A percentile compares a stretch with the other conserved stretches of the same genome.
Evolutionary conservation across 164 flowering plant species (phyloP).

Genomic region (Annona cherimola): DNA sequence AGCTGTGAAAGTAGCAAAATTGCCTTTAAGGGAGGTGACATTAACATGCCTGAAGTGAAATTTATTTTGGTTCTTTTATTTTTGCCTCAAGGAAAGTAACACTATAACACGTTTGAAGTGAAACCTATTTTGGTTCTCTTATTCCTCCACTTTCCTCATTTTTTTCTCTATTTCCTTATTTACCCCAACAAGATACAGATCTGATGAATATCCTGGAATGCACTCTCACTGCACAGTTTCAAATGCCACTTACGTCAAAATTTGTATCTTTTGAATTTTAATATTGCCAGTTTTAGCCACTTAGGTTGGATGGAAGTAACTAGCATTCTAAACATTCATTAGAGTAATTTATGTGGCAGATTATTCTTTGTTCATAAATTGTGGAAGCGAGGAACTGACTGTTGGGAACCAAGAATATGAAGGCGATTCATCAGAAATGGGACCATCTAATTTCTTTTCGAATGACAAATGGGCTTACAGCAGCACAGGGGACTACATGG

Average conservation of each 20-base stretch:
- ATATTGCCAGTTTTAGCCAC: background rate
- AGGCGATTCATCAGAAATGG: conserved; percentile 32
- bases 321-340: background rate
- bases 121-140: too few species aligned
- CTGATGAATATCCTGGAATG: background rate
- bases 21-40: too few species aligned
- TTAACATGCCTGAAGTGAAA: too few species aligned
- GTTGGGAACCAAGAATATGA: conserved; percentile 41
- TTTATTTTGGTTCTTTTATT: too few species aligned
- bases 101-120: too few species aligned
- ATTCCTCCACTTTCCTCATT: too few species aligned
- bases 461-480: conserved; percentile 13
- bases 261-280: background rate
- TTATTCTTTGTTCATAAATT: conserved; percentile 37
- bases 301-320: background rate
- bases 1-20: too few species aligned
- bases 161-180: too few species aligned
- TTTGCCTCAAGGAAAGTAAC: too few species aligned
- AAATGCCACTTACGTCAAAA: background rate
- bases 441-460: conserved; percentile 34
- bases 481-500: conserved; percentile 10
- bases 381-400: conserved; percentile 29
- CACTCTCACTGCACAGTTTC: background rate
- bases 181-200: background rate
- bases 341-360: conserved; percentile 5